Conservation (phyloP, 2,329 filamentous ascomycete species). For the Trichophyton mentagrophytes region DNA sequence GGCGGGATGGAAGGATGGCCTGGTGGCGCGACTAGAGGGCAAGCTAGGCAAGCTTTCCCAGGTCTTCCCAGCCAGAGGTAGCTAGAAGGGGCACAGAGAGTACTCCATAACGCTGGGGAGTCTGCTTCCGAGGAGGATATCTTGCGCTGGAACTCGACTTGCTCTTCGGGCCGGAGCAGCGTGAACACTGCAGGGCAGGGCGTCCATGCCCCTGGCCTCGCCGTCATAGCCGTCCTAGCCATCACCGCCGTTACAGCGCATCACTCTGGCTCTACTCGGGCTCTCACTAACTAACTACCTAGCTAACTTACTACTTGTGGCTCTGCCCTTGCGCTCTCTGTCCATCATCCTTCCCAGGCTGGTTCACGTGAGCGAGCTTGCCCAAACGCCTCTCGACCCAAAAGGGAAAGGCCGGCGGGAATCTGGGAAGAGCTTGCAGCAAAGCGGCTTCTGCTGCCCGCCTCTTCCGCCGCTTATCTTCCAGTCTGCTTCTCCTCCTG, state of each 20-base stretch:
- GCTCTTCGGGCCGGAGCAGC: neutral
- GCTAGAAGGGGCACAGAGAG: neutral
- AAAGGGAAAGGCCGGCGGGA: constrained; percentile 3
- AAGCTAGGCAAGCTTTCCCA: neutral
- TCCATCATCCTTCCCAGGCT: neutral
- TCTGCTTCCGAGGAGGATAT: neutral
- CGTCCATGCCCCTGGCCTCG: no score
- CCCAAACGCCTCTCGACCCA: constrained; percentile 2
- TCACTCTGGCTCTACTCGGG: no score
- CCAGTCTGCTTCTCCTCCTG: neutral
- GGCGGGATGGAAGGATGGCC: neutral
- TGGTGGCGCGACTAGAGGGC: neutral
- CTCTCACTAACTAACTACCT: no score
- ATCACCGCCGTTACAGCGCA: no score
- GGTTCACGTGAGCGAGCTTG: neutral
- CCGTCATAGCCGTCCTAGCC: no score
- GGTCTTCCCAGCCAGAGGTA: neutral
- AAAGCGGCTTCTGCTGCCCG: neutral
- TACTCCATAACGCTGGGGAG: no score
- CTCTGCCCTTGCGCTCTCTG: neutral
- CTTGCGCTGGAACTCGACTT: neutral
- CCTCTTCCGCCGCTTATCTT: neutral
- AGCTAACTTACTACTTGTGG: no score
- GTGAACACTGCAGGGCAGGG: neutral
- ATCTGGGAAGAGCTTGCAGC: neutral